Evolutionary conservation across 2,329 filamentous ascomycete genomes (phyloP).

Genomic region (Phoma sp.): DNA sequence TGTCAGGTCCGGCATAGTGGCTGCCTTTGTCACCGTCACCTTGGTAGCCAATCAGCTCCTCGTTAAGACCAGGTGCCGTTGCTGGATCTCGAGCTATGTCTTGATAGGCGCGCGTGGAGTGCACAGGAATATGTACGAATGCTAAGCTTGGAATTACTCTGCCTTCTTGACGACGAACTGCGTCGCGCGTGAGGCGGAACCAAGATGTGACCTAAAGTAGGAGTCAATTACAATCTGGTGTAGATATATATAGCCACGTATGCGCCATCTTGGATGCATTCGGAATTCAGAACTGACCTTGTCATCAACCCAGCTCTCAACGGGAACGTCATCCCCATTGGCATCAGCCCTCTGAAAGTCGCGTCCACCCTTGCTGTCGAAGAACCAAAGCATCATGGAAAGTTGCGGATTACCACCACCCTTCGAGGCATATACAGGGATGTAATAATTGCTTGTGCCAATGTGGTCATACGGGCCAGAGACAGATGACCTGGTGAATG

Average conservation of each 20-base stretch:
- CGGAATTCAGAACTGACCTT: conserved; percentile 20
- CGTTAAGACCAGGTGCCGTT: conserved; percentile 52
- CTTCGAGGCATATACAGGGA: conserved; percentile 56
- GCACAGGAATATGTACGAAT: conserved; percentile 62
- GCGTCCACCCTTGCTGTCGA: conserved; percentile 59
- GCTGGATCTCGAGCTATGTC: conserved; percentile 56
- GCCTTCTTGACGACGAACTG: conserved; percentile 36
- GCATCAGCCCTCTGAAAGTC: conserved; percentile 22
- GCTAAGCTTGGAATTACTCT: conserved; percentile 58
- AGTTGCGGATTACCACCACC: conserved; percentile 40
- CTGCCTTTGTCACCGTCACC: conserved; percentile 26
- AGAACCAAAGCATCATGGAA: conserved; percentile 72
- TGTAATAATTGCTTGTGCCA: conserved; percentile 61
- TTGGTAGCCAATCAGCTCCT: conserved; percentile 35
- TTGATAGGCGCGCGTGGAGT: conserved; percentile 43
- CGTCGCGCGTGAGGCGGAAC: conserved; percentile 30
- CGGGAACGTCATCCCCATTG: conserved; percentile 19
- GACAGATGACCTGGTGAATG: conserved; percentile 55
- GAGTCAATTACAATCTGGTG: background rate
- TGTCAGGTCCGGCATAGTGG: conserved; percentile 59
- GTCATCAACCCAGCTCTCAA: conserved; percentile 30
- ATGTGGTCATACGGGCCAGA: conserved; percentile 43
- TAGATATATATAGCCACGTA: no score
- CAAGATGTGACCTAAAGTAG: conserved; percentile 33
- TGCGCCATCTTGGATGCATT: background rate